Conservation (phyloP, 345 rosid species). For the Syzygium oleosum region DNA sequence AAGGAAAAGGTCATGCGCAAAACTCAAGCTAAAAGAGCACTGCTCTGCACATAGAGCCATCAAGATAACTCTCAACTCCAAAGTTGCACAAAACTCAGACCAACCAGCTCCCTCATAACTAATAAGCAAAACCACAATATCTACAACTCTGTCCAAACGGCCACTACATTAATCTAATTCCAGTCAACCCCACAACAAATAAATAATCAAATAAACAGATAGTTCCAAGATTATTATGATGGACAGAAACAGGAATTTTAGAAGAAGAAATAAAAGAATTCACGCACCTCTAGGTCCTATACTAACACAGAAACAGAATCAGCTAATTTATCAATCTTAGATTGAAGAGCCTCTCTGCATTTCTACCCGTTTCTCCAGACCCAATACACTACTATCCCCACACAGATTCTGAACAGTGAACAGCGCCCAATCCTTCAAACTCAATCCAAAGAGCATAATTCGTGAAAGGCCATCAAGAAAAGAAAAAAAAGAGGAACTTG, state of each 20-base stretch:
- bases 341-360: slow-evolving; percentile 65
- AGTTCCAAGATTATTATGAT: slow-evolving; percentile 39
- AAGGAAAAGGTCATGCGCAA: not conserved
- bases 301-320: slow-evolving; percentile 85
- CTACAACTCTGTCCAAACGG: not conserved
- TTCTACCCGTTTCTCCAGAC: slow-evolving; percentile 6
- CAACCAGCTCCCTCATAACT: not conserved
- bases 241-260: not conserved
- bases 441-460: not conserved
- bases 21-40: not conserved
- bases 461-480: not conserved
- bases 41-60: not conserved
- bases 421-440: not conserved
- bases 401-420: not conserved
- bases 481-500: too few species aligned
- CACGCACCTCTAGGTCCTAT: slow-evolving; percentile 64
- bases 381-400: not conserved
- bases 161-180: not conserved
- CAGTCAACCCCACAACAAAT: not conserved
- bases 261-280: not conserved
- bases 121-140: not conserved
- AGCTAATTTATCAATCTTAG: slow-evolving; percentile 81
- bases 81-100: not conserved
- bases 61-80: not conserved
- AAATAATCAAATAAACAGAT: not conserved